Evolutionary conservation across 1,284 basidiomycete genomes (phyloP), one percentile per base, ranked within the genome.

Genomic region (Leccinum insigne): DNA sequence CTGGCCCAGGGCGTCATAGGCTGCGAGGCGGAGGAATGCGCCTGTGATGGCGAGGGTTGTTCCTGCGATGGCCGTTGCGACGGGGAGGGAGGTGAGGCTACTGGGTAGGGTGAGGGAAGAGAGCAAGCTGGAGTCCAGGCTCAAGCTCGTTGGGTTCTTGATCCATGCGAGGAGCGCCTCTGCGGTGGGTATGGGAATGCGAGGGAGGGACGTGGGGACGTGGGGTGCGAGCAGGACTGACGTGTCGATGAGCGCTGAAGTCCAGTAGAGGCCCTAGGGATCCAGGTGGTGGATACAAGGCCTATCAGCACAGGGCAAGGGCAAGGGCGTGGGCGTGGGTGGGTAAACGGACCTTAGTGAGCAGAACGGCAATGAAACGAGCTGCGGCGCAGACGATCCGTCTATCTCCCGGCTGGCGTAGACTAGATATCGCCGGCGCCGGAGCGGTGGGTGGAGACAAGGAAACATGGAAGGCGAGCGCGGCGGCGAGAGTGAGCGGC

Each of bases 381-480:
- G 66, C 71, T 3, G 64, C 49, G 40, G 58, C 38, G 18, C 29
- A 10, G 9, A 61, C 29, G 2, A 35, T 13, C 13, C 16, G 61
- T 11, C 40, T 65, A 35, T 68, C 54, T 11, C 16, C 16, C 11
- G 52, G 16, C 2, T 2, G 16, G 35, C 26, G 54, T 29, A 47
- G 4, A 11, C 29, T 38, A 4, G 64, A 38, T 10, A 16, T 21
- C 1, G 57, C 11, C 2, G 61, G 18, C 14, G 8, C 7, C 3
- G 60, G 5, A 16, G 6, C 5, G 2, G 18, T 65, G 40, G 60
- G 69, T 1, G 68, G 67, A 5, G 68, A 68, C 64, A 71, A 58
- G 26, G 67, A 73, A n/a, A 66, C 58, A 40, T 73, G 73, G 58
- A 75, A 72, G 21, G 72, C 72, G 52, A 73, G 13, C 8, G 73